Percentiles rank a stretch among this genome's conserved stretches.
phyloP scores from a whole-genome alignment of 129 eudicot genomes.

The Chrysanthemum lavandulifolium region DNA sequence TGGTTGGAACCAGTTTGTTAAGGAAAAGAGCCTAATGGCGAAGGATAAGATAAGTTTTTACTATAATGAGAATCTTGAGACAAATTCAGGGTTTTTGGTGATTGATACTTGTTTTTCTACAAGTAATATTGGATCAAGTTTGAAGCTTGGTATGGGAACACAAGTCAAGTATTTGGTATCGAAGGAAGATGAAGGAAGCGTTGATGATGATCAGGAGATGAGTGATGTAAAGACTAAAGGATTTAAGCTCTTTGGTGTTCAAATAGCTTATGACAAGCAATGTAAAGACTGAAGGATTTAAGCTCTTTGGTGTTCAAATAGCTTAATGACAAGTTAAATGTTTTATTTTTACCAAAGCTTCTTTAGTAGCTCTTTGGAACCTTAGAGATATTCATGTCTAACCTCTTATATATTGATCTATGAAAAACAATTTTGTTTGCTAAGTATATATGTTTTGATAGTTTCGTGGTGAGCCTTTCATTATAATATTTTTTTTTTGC shows the following conservation, averaged over 20 bases:
- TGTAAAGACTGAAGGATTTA: slow-evolving; percentile 37
- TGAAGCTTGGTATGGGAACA: slow-evolving; percentile 23
- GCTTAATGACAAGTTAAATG: no score
- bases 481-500: no score
- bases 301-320: slow-evolving; percentile 56
- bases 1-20: slow-evolving; percentile 90
- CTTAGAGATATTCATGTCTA: not conserved
- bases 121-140: slow-evolving; percentile 1
- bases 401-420: not conserved
- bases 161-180: no score
- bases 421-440: no score
- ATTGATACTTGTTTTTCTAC: slow-evolving; percentile 44
- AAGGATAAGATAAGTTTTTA: slow-evolving; percentile 59
- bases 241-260: slow-evolving; percentile 64
- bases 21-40: slow-evolving; percentile 48
- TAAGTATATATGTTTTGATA: no score
- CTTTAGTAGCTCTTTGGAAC: no score
- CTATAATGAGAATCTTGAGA: slow-evolving; percentile 26
- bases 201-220: slow-evolving; percentile 14
- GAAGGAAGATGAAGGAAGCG: not conserved
- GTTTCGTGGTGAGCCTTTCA: no score
- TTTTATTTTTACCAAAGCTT: not conserved
- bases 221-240: slow-evolving; percentile 32
- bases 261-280: not conserved
- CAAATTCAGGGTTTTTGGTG: slow-evolving; percentile 23